phyloP scores from a whole-genome alignment of 805 yeast species.

The Cyberlindnera nakhonratchasimensis region DNA sequence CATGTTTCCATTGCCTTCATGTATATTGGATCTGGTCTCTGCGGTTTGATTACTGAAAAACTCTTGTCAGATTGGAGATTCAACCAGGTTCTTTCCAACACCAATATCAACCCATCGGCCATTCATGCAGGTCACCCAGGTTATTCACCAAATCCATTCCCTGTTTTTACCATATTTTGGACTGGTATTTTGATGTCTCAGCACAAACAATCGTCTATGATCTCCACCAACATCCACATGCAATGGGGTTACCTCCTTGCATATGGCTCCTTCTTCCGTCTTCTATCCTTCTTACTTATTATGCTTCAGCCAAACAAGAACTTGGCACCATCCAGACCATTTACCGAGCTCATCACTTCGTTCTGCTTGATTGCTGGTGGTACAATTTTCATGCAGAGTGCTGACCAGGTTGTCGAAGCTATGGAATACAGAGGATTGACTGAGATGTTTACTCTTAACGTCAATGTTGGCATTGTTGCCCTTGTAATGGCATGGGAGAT shows the following conservation, averaged over 20 bases:
- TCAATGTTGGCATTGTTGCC: conserved; percentile 74
- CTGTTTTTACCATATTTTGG: conserved; percentile 90
- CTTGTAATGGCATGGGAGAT: conserved; percentile 88
- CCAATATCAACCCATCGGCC: conserved; percentile 27
- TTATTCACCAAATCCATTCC: conserved; percentile 90
- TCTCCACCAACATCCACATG: conserved; percentile 75
- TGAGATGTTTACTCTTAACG: conserved; percentile 86
- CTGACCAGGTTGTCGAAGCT: conserved; percentile 79
- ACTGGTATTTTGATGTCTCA: conserved; percentile 95
- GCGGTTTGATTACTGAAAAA: conserved; percentile 83
- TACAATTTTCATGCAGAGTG: conserved; percentile 84
- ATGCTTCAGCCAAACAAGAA: conserved; percentile 41
- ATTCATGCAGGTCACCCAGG: conserved; percentile 57
- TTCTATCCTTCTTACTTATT: conserved; percentile 57
- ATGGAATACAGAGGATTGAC: conserved; percentile 81
- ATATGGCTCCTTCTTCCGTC: conserved; percentile 77
- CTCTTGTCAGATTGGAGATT: conserved; percentile 60
- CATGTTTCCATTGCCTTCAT: conserved; percentile 89
- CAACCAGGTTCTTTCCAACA: conserved; percentile 35
- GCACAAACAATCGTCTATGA: conserved; percentile 78
- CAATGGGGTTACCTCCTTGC: conserved; percentile 92
- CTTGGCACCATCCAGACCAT: conserved; percentile 61
- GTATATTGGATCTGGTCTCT: conserved; percentile 87
- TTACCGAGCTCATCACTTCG: conserved; percentile 78
- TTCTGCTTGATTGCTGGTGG: conserved; percentile 89